Base-by-base conservation (phyloP, 306 rosid genomes). In the Elaeagnus macrophylla region DNA sequence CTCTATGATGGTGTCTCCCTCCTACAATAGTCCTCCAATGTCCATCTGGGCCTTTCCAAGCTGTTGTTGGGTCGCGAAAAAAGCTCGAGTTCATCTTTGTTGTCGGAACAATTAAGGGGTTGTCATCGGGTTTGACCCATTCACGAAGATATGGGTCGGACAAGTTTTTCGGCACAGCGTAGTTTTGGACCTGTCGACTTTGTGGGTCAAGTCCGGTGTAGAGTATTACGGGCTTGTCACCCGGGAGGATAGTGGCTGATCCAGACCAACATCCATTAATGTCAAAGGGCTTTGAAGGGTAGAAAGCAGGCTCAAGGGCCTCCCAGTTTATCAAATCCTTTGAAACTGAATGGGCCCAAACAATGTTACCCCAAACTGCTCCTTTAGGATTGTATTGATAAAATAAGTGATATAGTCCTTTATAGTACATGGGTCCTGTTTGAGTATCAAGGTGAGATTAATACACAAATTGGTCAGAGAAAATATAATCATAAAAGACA, bases 341-440 rank as follows among this genome's bases (percentile, higher is more conserved):
- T 3, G 97, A 91, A 0, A 91, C 68, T 1, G 97, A 82, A 71
- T 91, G 97, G 3, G 89, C 97, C 97, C 97, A 86, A 3, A 84
- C 94, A 39, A 91, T 86, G 73, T 91, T 86, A 0, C 96, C 96
- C 97, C 97, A 91, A 18, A 84, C 89, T 0, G 96, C 78, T 10
- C 96, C 95, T 56, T 81, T 75, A 2, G 97, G 94, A 11, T 91
- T 91, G 68, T 78, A 86, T 11, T 91, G 97, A 39, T 91, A 91
- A 66, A 91, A 91, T 0, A 91, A 53, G 54, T 91, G 96, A 54
- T 91, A 91, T 8, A 91, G 0, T 55, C 97, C 96, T 0, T 72
- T 73, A 57, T 53, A 91, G 71, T 68, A 82, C 95, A 91, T 82
- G 0, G 96, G 96, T 1, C 75, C 97, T 90, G 77, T 12, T 8